Percentiles rank a stretch among this genome's conserved stretches.
These are phyloP conservation scores for Magnaporthiopsis poae DNA, from an alignment of 2,329 filamentous ascomycete species.

Conservation along the genomic window DNA sequence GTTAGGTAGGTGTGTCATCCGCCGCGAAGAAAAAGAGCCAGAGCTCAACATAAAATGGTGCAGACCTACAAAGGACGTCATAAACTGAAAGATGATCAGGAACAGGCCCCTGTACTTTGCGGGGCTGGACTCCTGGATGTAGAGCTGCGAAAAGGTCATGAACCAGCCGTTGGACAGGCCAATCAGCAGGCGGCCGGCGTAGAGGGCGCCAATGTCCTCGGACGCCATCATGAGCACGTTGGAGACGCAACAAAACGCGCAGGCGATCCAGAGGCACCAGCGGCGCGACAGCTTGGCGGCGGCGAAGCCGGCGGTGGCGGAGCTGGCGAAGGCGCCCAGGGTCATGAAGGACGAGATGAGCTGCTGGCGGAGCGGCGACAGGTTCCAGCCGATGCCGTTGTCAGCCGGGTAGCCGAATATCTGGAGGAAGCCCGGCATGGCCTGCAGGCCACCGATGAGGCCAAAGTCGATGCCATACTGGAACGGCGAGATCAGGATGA, in stretches of 20 bases:
- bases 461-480: conserved; percentile 27
- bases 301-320: conserved; percentile 24
- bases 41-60: conserved; percentile 8
- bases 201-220: conserved; percentile 37
- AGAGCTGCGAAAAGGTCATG: conserved; percentile 32
- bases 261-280: conserved; percentile 30
- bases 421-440: conserved; percentile 26
- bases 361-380: conserved; percentile 25
- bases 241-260: conserved; percentile 33
- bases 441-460: conserved; percentile 24
- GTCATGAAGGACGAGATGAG: conserved; percentile 27
- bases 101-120: conserved; percentile 16
- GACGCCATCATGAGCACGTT: conserved; percentile 47
- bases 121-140: conserved; percentile 17
- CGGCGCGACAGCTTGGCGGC: conserved; percentile 24
- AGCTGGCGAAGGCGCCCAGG: conserved; percentile 23
- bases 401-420: conserved; percentile 22
- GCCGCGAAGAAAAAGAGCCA: too few species aligned
- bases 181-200: conserved; percentile 40
- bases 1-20: neutral
- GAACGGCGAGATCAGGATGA: conserved; percentile 23
- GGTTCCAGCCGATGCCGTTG: conserved; percentile 20
- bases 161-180: conserved; percentile 43
- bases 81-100: conserved; percentile 20
- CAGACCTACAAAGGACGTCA: conserved; percentile 13